Base-by-base conservation (phyloP, 2,329 filamentous ascomycete species). In the Aureobasidium pullulans region DNA sequence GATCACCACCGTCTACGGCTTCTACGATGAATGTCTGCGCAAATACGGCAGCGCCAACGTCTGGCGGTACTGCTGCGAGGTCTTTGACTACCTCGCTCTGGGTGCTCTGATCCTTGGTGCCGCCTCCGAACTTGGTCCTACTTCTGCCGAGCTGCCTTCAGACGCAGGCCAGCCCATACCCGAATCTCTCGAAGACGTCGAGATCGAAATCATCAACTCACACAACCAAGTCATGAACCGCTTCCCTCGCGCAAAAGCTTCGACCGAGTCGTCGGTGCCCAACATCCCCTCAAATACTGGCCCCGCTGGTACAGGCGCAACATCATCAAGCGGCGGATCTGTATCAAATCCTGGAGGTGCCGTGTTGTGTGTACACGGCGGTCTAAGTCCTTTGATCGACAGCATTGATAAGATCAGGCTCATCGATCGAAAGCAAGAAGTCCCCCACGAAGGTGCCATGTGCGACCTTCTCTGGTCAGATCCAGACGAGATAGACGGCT, bases 391-490 rank as follows among this genome's bases (percentile, higher is more conserved):
- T 1, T 79, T 96, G 10, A 89, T 99, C 61, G 92, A 97, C 71
- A 90, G 85, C 28, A 88, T 99, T 48, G 93, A 99, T 72, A 96
- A 96, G 75, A 99, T 99, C 71, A 84, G 94, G 23, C 80, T 97
- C 13, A 83, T 99, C 23, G 95, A 99, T 72, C 86, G 93, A 63
- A 97, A 97, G 74, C 94, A 99, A 76, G 94, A 99, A 76, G 94
- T 99, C 0, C 94, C 94, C 0, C 94, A 99, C 70, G 94, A 99
- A 76, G 94, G 94, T 59, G 91, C 94, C 70, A 99, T 99, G 94
- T 99, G 94, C 75, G 94, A 99, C 73, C 81, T 99, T 0, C 82
- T 99, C 2, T 99, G 94, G 94, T 96, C 91, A 0, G 94, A 99
- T 69, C 94, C 94, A 0, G 94, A 99, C 72, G 94, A 99, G 67